Evolutionary conservation across 495 filamentous ascomycete species (phyloP).

Genomic region (Podospora conica): DNA sequence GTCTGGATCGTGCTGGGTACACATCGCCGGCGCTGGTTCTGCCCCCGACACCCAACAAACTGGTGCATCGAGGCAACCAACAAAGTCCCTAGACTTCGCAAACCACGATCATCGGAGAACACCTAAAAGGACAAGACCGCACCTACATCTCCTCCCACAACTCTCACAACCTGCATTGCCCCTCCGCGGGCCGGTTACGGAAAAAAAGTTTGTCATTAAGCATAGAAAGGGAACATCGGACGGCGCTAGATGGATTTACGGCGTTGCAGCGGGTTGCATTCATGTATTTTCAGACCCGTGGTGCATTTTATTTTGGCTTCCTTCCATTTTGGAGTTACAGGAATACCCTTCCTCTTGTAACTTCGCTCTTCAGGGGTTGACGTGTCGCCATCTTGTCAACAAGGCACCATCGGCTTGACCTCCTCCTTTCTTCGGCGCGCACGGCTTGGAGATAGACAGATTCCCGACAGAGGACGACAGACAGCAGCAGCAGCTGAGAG

Average conservation of each 20-base stretch:
- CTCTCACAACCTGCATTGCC: not conserved
- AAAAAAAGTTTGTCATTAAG: conserved; percentile 15
- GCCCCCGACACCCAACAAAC: not conserved
- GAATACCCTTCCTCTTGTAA: conserved; percentile 12
- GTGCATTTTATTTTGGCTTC: not conserved
- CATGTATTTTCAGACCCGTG: conserved; percentile 11
- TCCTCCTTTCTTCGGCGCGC: not conserved
- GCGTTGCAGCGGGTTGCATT: conserved; percentile 2
- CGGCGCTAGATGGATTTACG: conserved; percentile 5
- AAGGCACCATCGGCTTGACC: not conserved
- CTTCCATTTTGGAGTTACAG: not conserved
- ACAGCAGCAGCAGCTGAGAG: not conserved
- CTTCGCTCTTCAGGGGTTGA: not conserved
- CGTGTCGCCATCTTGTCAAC: not conserved
- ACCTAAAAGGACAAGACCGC: not conserved
- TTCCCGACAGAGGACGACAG: not conserved
- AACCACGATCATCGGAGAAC: not conserved
- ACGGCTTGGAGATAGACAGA: not conserved
- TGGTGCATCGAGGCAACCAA: not conserved
- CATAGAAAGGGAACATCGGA: conserved; percentile 6
- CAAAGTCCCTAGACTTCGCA: not conserved
- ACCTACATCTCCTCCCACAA: not conserved
- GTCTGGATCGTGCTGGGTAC: not conserved
- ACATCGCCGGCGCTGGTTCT: not conserved
- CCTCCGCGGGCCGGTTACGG: not conserved